These are phyloP conservation scores for Phytopythium ostracodes DNA, from an alignment of 352 stramenopile genomes.

Conservation along the genomic window DNA sequence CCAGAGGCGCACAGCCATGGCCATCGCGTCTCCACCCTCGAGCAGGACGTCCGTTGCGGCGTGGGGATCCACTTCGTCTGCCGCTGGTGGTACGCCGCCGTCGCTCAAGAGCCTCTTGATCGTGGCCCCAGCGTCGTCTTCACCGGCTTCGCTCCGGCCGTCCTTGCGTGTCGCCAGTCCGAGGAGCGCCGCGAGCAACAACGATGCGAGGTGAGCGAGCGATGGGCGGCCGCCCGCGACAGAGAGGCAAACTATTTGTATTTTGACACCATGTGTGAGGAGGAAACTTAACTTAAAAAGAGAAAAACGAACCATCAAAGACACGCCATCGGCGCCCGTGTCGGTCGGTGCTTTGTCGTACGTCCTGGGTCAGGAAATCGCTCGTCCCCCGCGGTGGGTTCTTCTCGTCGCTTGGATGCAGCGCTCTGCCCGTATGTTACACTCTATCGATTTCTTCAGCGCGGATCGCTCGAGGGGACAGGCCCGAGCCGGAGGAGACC, in stretches of 20 bases:
- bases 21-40: not conserved
- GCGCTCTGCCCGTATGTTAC: conserved; percentile 23
- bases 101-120: not conserved
- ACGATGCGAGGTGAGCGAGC: not conserved
- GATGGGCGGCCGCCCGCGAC: not conserved
- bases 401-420: conserved; percentile 3
- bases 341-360: not conserved
- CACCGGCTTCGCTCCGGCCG: not conserved
- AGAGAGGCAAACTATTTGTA: not conserved
- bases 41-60: not conserved
- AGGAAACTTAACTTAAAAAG: conserved; percentile 15
- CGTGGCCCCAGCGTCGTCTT: not conserved
- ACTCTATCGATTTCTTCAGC: conserved; percentile 71
- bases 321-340: not conserved
- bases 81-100: not conserved
- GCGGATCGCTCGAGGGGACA: conserved; percentile 26
- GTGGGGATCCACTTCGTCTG: not conserved
- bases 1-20: conserved; percentile 18
- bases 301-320: not conserved
- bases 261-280: conserved; percentile 15
- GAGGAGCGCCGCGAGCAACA: not conserved
- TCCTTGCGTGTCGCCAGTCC: not conserved
- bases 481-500: conserved; percentile 19
- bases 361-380: not conserved
- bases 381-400: not conserved